A percentile compares a stretch with the other conserved stretches of the same genome.
These are phyloP conservation scores for Geotrichum histeridarum DNA, from an alignment of 1,139 yeast species.

Conservation along the genomic window DNA sequence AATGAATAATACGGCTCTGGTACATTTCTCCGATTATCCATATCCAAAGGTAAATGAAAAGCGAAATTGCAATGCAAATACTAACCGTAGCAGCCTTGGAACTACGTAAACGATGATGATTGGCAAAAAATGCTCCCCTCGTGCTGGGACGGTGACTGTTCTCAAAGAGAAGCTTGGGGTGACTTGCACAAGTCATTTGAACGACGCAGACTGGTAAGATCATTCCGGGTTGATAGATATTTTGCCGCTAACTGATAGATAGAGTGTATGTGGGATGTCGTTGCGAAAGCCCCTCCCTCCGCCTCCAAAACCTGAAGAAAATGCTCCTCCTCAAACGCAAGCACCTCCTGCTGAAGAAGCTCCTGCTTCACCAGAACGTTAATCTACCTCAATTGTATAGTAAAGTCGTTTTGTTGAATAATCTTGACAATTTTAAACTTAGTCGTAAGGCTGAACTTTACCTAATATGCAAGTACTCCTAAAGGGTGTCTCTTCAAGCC, in stretches of 20 bases:
- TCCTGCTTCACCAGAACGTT: too few relatives aligned
- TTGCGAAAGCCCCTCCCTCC: neutral
- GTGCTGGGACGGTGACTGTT: constrained; percentile 6
- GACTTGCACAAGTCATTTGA: constrained; percentile 5
- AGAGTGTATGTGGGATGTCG: neutral
- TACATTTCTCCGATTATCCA: constrained; percentile 21
- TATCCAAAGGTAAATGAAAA: constrained; percentile 17
- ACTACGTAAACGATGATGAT: neutral
- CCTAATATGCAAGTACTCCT: too few relatives aligned
- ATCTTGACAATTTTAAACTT: too few relatives aligned
- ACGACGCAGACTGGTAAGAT: constrained; percentile 4
- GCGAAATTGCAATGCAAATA: neutral
- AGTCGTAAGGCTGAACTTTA: too few relatives aligned
- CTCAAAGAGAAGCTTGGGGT: constrained; percentile 6
- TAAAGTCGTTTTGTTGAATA: too few relatives aligned
- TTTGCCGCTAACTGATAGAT: neutral
- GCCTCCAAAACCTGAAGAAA: too few relatives aligned
- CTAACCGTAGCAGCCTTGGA: constrained; percentile 14
- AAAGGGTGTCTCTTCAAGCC: too few relatives aligned
- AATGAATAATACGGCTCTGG: neutral
- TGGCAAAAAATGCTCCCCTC: neutral
- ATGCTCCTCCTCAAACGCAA: too few relatives aligned
- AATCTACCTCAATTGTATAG: too few relatives aligned
- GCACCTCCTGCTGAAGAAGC: too few relatives aligned
- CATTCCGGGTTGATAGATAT: neutral